phyloP scores from a whole-genome alignment of 2,329 filamentous ascomycete genomes.

The Colletotrichum liaoningense region DNA sequence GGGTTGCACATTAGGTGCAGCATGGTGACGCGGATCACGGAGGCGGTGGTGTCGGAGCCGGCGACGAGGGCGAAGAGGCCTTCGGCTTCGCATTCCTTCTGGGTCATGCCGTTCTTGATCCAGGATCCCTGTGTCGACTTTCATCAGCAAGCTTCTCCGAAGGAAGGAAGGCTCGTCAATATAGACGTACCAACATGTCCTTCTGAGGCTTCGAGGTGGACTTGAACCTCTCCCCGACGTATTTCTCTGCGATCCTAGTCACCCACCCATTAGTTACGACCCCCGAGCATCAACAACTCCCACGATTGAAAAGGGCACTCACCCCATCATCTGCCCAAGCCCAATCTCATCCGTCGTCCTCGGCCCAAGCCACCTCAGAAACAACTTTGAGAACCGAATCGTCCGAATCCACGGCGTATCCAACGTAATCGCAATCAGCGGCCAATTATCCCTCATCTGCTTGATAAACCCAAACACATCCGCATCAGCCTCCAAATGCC shows the following conservation, averaged over 20 bases:
- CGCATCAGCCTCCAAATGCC: slow-evolving; percentile 38
- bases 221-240: slow-evolving; percentile 35
- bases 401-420: slow-evolving; percentile 40
- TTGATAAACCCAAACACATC: slow-evolving; percentile 39
- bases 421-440: slow-evolving; percentile 31
- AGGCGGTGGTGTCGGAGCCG: slow-evolving; percentile 69
- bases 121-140: slow-evolving; percentile 42
- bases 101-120: slow-evolving; percentile 44
- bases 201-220: slow-evolving; percentile 31
- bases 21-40: slow-evolving; percentile 62
- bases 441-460: slow-evolving; percentile 26
- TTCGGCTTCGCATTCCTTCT: slow-evolving; percentile 44
- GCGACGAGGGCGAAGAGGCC: slow-evolving; percentile 50
- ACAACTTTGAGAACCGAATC: slow-evolving; percentile 36
- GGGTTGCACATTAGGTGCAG: slow-evolving; percentile 64
- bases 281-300: background rate
- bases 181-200: slow-evolving; percentile 37
- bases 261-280: too few relatives aligned
- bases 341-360: slow-evolving; percentile 36
- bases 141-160: too few relatives aligned
- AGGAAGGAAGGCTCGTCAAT: too few relatives aligned
- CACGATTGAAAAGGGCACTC: slow-evolving; percentile 31
- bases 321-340: slow-evolving; percentile 38
- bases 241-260: slow-evolving; percentile 33
- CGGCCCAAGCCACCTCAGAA: slow-evolving; percentile 39